phyloP scores from a whole-genome alignment of 2,329 filamentous ascomycete genomes.

The Ilyonectria sp. region DNA sequence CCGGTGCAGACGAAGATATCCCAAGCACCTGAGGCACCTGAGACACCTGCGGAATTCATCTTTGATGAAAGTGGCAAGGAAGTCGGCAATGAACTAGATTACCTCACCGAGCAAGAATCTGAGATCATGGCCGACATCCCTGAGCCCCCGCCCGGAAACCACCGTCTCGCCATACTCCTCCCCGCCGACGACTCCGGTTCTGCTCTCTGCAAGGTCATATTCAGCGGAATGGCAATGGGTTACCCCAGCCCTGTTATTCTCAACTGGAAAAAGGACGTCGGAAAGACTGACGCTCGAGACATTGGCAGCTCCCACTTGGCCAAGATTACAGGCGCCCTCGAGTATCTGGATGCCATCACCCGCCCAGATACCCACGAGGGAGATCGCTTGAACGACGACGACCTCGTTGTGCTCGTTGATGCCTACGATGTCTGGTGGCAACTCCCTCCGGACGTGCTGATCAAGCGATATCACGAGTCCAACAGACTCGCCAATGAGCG shows the following conservation, averaged over 20 bases:
- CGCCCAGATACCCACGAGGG: neutral
- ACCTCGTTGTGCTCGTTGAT: conserved; percentile 46
- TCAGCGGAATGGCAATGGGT: conserved; percentile 42
- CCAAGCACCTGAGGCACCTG: neutral
- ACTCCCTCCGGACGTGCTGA: conserved; percentile 46
- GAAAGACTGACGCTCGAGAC: conserved; percentile 21
- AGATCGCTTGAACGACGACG: conserved; percentile 38
- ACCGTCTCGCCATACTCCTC: conserved; percentile 37
- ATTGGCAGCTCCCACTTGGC: conserved; percentile 42
- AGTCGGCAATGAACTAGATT: neutral
- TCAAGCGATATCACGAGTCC: conserved; percentile 45
- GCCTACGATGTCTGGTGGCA: conserved; percentile 51
- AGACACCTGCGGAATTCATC: neutral
- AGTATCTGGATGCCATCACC: conserved; percentile 43
- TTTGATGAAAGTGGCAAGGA: neutral
- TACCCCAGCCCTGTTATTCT: conserved; percentile 48
- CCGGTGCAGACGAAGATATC: neutral
- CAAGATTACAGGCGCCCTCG: conserved; percentile 47
- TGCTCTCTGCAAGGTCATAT: conserved; percentile 47
- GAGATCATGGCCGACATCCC: neutral
- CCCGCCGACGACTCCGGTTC: conserved; percentile 40
- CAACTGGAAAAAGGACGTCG: conserved; percentile 47
- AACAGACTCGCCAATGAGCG: conserved; percentile 37
- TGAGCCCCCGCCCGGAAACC: conserved; percentile 23
- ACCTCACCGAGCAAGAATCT: neutral